phyloP scores from a whole-genome alignment of 179 eudicot species.

The Spergularia azorica region DNA sequence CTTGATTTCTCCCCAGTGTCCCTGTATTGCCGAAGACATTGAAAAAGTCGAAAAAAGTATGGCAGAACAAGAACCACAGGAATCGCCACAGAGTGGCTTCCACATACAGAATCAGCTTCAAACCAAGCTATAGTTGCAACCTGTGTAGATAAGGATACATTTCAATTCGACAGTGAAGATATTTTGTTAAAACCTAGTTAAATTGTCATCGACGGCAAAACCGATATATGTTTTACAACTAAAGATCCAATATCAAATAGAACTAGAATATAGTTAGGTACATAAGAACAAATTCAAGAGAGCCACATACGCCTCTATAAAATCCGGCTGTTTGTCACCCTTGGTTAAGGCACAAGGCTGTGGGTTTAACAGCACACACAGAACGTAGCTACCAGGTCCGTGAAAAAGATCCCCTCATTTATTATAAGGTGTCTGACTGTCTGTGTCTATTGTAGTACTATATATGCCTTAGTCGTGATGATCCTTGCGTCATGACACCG shows the following conservation, averaged over 20 bases:
- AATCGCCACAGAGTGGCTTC: constrained; percentile 87
- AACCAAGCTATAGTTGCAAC: constrained; percentile 99
- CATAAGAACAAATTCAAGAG: not conserved
- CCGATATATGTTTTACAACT: not conserved
- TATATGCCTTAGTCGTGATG: no score
- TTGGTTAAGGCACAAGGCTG: constrained; percentile 1
- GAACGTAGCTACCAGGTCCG: no score
- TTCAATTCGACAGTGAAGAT: not conserved
- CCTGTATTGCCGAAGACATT: constrained; percentile 94
- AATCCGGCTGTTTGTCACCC: not conserved
- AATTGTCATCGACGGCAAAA: not conserved
- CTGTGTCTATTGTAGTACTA: no score
- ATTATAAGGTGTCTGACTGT: no score
- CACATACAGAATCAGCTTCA: constrained; percentile 99
- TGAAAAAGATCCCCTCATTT: no score
- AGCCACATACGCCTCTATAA: not conserved
- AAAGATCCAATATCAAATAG: not conserved
- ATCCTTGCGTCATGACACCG: no score
- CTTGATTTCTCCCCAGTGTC: constrained; percentile 86
- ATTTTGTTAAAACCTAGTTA: not conserved
- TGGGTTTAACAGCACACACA: not conserved
- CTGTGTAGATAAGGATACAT: constrained; percentile 41
- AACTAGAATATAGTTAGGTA: not conserved
- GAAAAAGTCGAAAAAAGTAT: constrained; percentile 87
- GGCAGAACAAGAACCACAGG: constrained; percentile 95